phyloP scores from a whole-genome alignment of 495 filamentous ascomycete genomes.

The Achaetomiella virescens region DNA sequence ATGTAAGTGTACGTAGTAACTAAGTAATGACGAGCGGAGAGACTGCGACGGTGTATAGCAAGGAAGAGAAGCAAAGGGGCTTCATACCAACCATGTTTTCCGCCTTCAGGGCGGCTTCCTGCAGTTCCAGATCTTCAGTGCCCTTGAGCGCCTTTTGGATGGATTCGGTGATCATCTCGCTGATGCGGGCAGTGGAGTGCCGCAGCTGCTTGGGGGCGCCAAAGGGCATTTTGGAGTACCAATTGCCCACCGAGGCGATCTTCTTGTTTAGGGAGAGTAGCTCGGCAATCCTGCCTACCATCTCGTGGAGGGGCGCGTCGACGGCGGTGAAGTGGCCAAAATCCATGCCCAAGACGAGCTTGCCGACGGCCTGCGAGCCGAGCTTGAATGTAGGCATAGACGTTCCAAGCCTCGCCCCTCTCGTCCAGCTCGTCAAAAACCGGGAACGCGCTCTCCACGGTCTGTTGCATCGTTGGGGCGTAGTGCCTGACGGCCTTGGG shows the following conservation, averaged over 20 bases:
- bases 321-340: constrained; percentile 44
- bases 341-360: constrained; percentile 44
- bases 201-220: constrained; percentile 41
- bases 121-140: constrained; percentile 39
- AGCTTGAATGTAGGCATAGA: constrained; percentile 58
- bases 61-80: no score
- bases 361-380: constrained; percentile 46
- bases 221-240: constrained; percentile 48
- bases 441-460: constrained; percentile 37
- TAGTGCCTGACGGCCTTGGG: constrained; percentile 54
- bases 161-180: constrained; percentile 35
- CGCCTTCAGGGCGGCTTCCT: constrained; percentile 47
- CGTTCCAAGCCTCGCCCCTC: constrained; percentile 47
- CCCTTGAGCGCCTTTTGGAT: constrained; percentile 31
- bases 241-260: constrained; percentile 40
- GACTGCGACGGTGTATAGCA: no score
- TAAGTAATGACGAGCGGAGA: no score
- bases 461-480: constrained; percentile 47
- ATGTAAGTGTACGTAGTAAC: no score
- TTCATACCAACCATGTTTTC: not conserved
- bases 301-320: constrained; percentile 29
- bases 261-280: constrained; percentile 44
- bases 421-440: constrained; percentile 51
- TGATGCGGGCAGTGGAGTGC: constrained; percentile 22
- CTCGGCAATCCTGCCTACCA: not conserved